phyloP scores from a whole-genome alignment of 495 filamentous ascomycete species.

The Recurvomyces mirabilis region DNA sequence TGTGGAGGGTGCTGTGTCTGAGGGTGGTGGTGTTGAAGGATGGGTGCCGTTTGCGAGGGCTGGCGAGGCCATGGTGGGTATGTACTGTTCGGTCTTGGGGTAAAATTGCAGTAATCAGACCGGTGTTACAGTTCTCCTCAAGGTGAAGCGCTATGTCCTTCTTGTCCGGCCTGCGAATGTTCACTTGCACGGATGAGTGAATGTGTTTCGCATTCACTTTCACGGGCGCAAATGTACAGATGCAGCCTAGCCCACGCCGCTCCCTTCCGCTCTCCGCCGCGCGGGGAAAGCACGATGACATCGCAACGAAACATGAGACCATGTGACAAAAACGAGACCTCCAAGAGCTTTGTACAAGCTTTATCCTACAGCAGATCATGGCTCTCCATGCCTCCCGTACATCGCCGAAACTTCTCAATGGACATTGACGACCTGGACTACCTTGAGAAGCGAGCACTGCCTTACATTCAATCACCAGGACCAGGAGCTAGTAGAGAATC shows the following conservation, averaged over 20 bases:
- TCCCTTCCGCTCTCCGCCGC: neutral
- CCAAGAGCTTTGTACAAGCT: too few species aligned
- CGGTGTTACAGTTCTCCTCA: too few species aligned
- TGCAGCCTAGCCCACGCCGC: too few species aligned
- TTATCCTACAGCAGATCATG: neutral
- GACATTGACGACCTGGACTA: conserved; percentile 9
- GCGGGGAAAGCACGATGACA: neutral
- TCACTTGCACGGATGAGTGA: too few species aligned
- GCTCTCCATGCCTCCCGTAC: neutral
- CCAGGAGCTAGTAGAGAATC: too few species aligned
- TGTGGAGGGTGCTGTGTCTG: conserved; percentile 4
- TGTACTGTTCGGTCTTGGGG: too few species aligned
- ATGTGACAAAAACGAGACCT: neutral
- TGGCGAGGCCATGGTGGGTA: conserved; percentile 10
- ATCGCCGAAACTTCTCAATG: neutral
- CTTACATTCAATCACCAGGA: neutral
- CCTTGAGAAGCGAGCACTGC: conserved; percentile 11
- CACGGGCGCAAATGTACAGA: too few species aligned
- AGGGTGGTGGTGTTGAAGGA: conserved; percentile 8
- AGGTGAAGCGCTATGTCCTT: too few species aligned
- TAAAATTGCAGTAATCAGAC: too few species aligned
- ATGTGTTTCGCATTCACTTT: too few species aligned
- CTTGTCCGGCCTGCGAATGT: too few species aligned
- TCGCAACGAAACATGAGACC: neutral
- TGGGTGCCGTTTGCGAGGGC: conserved; percentile 13